These are phyloP conservation scores for Ogataea henricii DNA, from an alignment of 805 yeast species.

Conservation along the genomic window DNA sequence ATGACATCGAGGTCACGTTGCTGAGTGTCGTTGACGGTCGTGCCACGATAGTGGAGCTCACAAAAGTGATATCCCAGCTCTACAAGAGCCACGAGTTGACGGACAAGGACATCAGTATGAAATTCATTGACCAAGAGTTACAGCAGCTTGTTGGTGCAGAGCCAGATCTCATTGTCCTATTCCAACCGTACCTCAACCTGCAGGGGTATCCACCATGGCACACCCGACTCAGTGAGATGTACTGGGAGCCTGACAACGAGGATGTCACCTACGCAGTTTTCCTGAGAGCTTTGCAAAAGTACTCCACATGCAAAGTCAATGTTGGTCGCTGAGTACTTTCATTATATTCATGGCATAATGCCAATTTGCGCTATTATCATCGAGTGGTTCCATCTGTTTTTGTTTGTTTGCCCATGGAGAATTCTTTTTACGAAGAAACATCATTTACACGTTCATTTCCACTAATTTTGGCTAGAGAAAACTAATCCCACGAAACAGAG, in stretches of 20 bases:
- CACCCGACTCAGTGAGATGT: slow-evolving; percentile 83
- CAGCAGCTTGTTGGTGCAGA: slow-evolving; percentile 81
- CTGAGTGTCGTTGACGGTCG: slow-evolving; percentile 83
- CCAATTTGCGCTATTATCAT: slow-evolving; percentile 2
- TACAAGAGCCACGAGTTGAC: slow-evolving; percentile 61
- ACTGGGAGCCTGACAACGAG: slow-evolving; percentile 85
- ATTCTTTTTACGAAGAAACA: neutral
- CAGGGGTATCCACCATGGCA: slow-evolving; percentile 99
- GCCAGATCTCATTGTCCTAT: slow-evolving; percentile 84
- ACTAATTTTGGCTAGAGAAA: neutral
- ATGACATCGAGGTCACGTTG: slow-evolving; percentile 63
- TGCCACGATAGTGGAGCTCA: slow-evolving; percentile 83
- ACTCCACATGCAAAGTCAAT: slow-evolving; percentile 79
- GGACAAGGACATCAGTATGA: slow-evolving; percentile 69
- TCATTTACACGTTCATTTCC: neutral
- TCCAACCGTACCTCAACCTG: slow-evolving; percentile 83
- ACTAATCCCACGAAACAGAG: neutral
- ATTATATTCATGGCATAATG: neutral
- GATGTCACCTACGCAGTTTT: slow-evolving; percentile 82
- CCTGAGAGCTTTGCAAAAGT: slow-evolving; percentile 72
- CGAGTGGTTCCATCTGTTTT: neutral
- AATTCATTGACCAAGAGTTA: slow-evolving; percentile 72
- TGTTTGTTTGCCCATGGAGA: neutral
- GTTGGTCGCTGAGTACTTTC: slow-evolving; percentile 64
- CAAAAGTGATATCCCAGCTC: slow-evolving; percentile 81